Evolutionary conservation across 257 asterid genomes (phyloP).

Genomic region (Echium plantagineum): DNA sequence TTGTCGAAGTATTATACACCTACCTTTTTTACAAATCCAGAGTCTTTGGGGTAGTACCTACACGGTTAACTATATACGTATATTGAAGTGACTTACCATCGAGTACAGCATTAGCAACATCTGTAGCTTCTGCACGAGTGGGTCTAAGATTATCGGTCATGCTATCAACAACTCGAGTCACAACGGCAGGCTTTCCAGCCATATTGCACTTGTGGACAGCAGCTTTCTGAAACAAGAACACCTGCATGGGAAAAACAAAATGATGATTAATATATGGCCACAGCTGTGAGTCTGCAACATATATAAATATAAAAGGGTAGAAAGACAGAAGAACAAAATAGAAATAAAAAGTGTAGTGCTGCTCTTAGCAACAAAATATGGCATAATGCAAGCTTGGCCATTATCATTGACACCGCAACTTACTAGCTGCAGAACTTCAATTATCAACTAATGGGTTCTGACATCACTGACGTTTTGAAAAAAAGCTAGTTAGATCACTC

Average conservation of each 20-base stretch:
- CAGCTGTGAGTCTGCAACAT: not conserved
- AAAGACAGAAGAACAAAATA: too few relatives aligned
- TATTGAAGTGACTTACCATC: constrained; percentile 42
- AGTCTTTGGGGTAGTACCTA: not conserved
- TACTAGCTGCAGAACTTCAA: too few relatives aligned
- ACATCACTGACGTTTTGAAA: too few relatives aligned
- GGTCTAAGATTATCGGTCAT: constrained; percentile 90
- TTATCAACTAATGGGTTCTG: too few relatives aligned
- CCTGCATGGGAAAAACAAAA: constrained; percentile 30
- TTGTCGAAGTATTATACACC: not conserved
- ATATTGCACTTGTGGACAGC: constrained; percentile 83
- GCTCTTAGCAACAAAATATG: too few relatives aligned
- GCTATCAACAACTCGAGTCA: constrained; percentile 92
- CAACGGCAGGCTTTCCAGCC: constrained; percentile 91
- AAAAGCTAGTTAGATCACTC: too few relatives aligned
- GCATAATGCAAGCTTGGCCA: too few relatives aligned
- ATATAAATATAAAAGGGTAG: too few relatives aligned
- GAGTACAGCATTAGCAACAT: constrained; percentile 88
- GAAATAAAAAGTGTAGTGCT: too few relatives aligned
- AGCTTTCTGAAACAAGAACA: constrained; percentile 77
- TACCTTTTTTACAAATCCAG: not conserved
- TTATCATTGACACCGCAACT: too few relatives aligned
- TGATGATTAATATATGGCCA: not conserved
- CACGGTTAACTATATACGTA: not conserved
- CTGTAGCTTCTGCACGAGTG: constrained; percentile 96